Conservation (phyloP, 2,329 filamentous ascomycete genomes). For the Aspergillus hortae region DNA sequence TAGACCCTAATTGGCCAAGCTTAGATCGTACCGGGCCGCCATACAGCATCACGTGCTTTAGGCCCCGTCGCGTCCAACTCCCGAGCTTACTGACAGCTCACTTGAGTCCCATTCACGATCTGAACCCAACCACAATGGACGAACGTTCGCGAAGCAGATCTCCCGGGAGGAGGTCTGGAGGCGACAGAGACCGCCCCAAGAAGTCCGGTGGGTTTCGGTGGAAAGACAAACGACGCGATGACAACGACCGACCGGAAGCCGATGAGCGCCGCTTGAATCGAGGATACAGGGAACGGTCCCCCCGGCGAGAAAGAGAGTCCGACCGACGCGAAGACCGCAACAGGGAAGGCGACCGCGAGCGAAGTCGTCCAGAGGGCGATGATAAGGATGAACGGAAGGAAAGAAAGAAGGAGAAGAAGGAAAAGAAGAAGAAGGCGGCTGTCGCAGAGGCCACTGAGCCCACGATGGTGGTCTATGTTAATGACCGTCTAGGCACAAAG, state of each 20-base stretch:
- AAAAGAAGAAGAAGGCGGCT: slow-evolving; percentile 37
- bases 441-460: slow-evolving; percentile 56
- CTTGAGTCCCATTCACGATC: slow-evolving; percentile 12
- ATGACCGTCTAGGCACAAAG: slow-evolving; percentile 95
- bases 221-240: slow-evolving; percentile 49
- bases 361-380: slow-evolving; percentile 21
- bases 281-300: slow-evolving; percentile 42
- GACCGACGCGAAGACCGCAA: slow-evolving; percentile 12
- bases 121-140: slow-evolving; percentile 22
- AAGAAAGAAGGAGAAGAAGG: slow-evolving; percentile 42
- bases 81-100: slow-evolving; percentile 18
- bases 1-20: not conserved
- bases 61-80: slow-evolving; percentile 11
- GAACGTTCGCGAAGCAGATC: slow-evolving; percentile 44
- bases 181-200: slow-evolving; percentile 35
- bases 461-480: slow-evolving; percentile 92
- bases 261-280: slow-evolving; percentile 50
- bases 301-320: slow-evolving; percentile 36
- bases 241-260: slow-evolving; percentile 41
- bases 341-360: slow-evolving; percentile 17
- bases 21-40: slow-evolving; percentile 6
- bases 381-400: slow-evolving; percentile 26
- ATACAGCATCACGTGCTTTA: slow-evolving; percentile 24
- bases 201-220: slow-evolving; percentile 46
- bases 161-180: slow-evolving; percentile 32